These are phyloP conservation scores for Musa balbisiana DNA, from an alignment of 202 grass and related monocot species.

Conservation along the genomic window DNA sequence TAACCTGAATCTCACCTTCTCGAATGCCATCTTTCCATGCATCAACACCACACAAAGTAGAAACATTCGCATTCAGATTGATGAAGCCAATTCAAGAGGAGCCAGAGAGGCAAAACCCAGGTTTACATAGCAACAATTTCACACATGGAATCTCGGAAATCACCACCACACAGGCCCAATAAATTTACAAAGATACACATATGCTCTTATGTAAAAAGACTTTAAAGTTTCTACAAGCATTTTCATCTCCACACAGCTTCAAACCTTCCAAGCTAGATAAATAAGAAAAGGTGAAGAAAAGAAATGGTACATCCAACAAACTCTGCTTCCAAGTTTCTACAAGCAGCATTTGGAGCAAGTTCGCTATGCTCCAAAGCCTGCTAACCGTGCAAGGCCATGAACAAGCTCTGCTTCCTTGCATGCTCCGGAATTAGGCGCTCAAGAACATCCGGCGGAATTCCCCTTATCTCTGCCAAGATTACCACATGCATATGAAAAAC, in stretches of 20 bases:
- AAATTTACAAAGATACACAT: background rate
- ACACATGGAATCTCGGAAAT: background rate
- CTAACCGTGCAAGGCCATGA: constrained; percentile 58
- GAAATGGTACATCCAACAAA: background rate
- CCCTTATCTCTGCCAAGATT: constrained; percentile 45
- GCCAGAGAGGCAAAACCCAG: background rate
- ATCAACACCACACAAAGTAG: no score
- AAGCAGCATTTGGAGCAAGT: no score
- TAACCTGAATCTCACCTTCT: no score
- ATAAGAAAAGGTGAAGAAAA: no score
- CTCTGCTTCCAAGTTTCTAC: background rate
- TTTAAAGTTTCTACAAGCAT: background rate
- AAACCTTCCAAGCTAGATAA: no score
- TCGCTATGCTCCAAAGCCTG: background rate
- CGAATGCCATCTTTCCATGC: no score
- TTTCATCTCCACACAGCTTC: background rate
- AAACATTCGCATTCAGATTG: no score
- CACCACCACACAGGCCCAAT: background rate
- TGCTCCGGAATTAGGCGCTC: constrained; percentile 76
- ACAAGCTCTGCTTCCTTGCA: constrained; percentile 67
- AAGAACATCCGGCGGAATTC: constrained; percentile 41
- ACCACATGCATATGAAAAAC: background rate
- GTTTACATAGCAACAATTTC: background rate
- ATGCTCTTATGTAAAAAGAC: background rate
- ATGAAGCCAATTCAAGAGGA: no score